Conservation (phyloP, 1,139 yeast genomes). For the Suhomyces anneliseae region DNA sequence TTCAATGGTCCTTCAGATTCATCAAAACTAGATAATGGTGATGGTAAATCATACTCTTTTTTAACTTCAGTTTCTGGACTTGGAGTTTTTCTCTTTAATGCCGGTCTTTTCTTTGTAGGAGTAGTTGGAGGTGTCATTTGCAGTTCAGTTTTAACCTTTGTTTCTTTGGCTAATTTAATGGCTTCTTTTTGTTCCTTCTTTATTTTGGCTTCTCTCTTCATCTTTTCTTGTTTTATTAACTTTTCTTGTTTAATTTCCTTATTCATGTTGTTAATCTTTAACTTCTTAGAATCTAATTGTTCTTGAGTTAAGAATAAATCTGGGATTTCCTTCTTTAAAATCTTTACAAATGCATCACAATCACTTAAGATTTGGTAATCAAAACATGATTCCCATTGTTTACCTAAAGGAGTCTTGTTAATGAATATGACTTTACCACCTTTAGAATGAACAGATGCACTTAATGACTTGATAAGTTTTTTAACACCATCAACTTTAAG, state of each 20-base stretch:
- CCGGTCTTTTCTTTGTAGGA: conserved; percentile 25
- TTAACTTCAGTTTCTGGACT: conserved; percentile 3
- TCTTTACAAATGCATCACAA: conserved; percentile 76
- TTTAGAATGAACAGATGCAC: conserved; percentile 57
- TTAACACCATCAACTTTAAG: conserved; percentile 73
- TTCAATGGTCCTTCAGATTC: conserved; percentile 3
- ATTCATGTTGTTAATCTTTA: conserved; percentile 22
- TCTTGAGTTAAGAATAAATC: conserved; percentile 58
- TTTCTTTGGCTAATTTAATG: conserved; percentile 10
- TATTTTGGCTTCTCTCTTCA: conserved; percentile 5
- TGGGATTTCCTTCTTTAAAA: conserved; percentile 53
- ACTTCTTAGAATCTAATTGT: conserved; percentile 46
- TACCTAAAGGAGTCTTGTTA: conserved; percentile 53
- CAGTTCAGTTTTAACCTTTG: conserved; percentile 4
- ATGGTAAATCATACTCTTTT: conserved; percentile 17
- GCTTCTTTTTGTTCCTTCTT: conserved; percentile 14
- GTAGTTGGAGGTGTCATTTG: conserved; percentile 32
- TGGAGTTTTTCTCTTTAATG: conserved; percentile 11
- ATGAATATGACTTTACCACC: conserved; percentile 65
- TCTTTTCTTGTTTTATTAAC: conserved; percentile 10
- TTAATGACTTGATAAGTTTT: conserved; percentile 58
- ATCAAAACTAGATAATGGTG: conserved; percentile 22
- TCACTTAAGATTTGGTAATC: conserved; percentile 78
- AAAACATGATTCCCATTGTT: conserved; percentile 57
- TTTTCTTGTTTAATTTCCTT: conserved; percentile 7